Percentiles rank a stretch among this genome's conserved stretches.
These are phyloP conservation scores for Ulvella scutata DNA, from an alignment of 139 green algal species.

Conservation along the genomic window DNA sequence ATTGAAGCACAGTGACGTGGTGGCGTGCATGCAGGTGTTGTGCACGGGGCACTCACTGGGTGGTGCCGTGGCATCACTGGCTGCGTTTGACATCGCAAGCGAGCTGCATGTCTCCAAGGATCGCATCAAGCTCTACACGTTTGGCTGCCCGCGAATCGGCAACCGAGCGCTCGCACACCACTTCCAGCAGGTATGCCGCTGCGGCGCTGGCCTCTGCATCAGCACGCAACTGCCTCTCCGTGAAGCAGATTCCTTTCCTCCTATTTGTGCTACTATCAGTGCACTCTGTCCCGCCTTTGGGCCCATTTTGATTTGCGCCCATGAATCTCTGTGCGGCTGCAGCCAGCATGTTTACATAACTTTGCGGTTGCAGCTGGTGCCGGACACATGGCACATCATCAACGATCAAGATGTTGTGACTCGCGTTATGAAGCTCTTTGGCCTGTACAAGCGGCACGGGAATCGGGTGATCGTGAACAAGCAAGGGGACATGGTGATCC, in stretches of 20 bases:
- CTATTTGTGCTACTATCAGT: no score
- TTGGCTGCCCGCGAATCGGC: conserved; percentile 25
- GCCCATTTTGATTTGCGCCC: no score
- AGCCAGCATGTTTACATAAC: no score
- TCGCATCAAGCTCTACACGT: conserved; percentile 32
- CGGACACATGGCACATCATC: conserved; percentile 8
- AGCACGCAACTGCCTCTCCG: no score
- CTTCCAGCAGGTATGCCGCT: no score
- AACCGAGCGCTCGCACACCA: conserved; percentile 32
- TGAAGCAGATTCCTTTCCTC: no score
- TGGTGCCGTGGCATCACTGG: conserved; percentile 15
- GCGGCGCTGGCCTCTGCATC: no score
- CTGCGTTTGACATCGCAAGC: conserved; percentile 2
- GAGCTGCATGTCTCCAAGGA: neutral
- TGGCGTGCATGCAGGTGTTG: conserved; percentile 11
- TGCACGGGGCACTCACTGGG: conserved; percentile 19
- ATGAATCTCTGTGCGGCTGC: no score
- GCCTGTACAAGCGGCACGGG: conserved; percentile 37
- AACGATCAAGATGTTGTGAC: conserved; percentile 19
- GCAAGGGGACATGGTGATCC: conserved; percentile 25
- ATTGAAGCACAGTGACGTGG: no score
- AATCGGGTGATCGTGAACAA: conserved; percentile 27
- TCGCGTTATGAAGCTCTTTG: conserved; percentile 19
- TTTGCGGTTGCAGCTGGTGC: no score
- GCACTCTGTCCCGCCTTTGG: no score